A percentile compares a stretch with the other conserved stretches of the same genome.
phyloP scores from a whole-genome alignment of 345 rosid species.

The Gossypium rotundifolium region DNA sequence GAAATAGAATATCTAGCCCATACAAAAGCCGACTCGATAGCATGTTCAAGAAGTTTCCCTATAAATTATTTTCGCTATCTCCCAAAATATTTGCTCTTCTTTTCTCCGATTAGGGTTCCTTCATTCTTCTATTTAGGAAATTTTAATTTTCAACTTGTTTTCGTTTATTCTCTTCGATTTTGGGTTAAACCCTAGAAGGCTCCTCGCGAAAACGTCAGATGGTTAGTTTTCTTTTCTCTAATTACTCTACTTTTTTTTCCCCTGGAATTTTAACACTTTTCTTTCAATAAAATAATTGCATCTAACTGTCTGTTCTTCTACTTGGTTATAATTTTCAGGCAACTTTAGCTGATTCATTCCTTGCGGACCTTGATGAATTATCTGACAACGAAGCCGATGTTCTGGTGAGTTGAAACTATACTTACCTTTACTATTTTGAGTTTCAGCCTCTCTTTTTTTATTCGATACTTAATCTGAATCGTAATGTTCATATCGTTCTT shows the following conservation, averaged over 20 bases:
- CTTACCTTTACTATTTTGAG: background rate
- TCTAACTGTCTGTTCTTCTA: background rate
- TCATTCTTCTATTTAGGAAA: background rate
- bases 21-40: background rate
- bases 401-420: slow-evolving; percentile 31
- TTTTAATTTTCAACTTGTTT: background rate
- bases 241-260: background rate
- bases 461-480: background rate
- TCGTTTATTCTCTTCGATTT: background rate
- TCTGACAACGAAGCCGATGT: slow-evolving; percentile 84
- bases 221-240: slow-evolving; percentile 1
- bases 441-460: background rate
- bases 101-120: background rate
- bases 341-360: slow-evolving; percentile 88
- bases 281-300: background rate
- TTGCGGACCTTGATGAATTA: slow-evolving; percentile 91
- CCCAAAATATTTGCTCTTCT: background rate
- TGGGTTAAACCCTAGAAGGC: background rate
- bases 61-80: background rate
- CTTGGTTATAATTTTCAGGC: slow-evolving; percentile 39
- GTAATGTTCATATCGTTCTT: background rate
- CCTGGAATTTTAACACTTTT: background rate
- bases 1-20: background rate
- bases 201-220: background rate
- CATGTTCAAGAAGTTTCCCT: background rate